A percentile compares a stretch with the other conserved stretches of the same genome.
Conservation (phyloP, 2,329 filamentous ascomycete species). For the Exophiala mesophila region DNA sequence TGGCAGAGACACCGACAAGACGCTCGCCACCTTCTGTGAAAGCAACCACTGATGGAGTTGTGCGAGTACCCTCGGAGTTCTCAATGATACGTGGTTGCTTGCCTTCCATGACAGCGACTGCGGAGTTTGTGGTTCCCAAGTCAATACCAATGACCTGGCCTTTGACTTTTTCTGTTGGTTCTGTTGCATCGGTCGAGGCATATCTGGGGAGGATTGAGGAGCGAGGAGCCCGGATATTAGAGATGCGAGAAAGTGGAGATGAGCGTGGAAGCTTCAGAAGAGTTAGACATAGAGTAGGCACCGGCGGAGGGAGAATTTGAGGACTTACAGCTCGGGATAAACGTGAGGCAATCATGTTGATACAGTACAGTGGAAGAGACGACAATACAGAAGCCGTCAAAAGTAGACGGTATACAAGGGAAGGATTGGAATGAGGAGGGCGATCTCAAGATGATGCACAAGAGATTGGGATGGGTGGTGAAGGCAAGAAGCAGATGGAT, state of each 20-base stretch:
- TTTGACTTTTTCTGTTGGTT: slow-evolving; percentile 73
- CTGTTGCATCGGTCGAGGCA: slow-evolving; percentile 63
- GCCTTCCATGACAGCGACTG: slow-evolving; percentile 96
- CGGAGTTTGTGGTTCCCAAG: slow-evolving; percentile 97
- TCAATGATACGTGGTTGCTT: slow-evolving; percentile 94
- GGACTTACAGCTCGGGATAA: slow-evolving; percentile 69
- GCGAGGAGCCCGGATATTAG: slow-evolving; percentile 65
- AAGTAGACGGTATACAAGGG: slow-evolving; percentile 19
- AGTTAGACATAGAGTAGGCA: slow-evolving; percentile 10
- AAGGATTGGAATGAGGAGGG: slow-evolving; percentile 18
- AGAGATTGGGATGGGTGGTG: slow-evolving; percentile 21
- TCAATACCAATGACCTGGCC: slow-evolving; percentile 97
- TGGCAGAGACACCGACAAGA: slow-evolving; percentile 92
- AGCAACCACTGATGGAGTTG: slow-evolving; percentile 89
- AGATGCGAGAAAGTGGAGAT: slow-evolving; percentile 63
- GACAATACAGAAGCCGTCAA: slow-evolving; percentile 24
- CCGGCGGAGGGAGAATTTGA: slow-evolving; percentile 13
- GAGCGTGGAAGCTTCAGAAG: slow-evolving; percentile 68
- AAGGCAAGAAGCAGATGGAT: slow-evolving; percentile 19
- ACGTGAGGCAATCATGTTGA: slow-evolving; percentile 61
- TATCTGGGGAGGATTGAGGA: slow-evolving; percentile 71
- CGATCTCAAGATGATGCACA: slow-evolving; percentile 7
- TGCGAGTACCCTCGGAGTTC: slow-evolving; percentile 92
- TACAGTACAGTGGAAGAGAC: slow-evolving; percentile 32
- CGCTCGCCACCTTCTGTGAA: slow-evolving; percentile 95